Evolutionary conservation across 2,329 filamentous ascomycete genomes (phyloP).

Genomic region (Macrophomina phaseolina): DNA sequence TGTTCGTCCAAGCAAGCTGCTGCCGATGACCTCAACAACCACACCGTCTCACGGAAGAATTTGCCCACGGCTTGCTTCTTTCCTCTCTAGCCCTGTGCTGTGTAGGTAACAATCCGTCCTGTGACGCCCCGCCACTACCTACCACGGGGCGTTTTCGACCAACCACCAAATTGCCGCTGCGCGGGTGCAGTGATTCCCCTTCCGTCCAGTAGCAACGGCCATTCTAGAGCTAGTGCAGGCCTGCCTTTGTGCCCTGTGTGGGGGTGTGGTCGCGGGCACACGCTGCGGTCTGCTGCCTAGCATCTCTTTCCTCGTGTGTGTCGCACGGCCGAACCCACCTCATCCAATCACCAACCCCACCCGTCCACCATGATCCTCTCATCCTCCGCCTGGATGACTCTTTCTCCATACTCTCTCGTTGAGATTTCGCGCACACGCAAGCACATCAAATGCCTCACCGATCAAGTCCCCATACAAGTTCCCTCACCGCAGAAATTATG

Average conservation of each 20-base stretch:
- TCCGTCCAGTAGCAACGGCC: not conserved
- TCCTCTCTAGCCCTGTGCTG: not conserved
- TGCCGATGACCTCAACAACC: not conserved
- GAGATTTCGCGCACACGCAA: no score
- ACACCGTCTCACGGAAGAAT: not conserved
- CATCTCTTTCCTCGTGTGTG: not conserved
- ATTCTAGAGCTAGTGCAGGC: conserved; percentile 3
- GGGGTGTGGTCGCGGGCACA: not conserved
- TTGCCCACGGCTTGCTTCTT: not conserved
- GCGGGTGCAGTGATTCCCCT: not conserved
- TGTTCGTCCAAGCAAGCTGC: not conserved
- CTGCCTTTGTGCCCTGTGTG: not conserved
- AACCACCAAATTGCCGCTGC: not conserved
- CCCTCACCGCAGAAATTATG: no score
- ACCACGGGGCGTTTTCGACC: not conserved
- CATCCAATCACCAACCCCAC: not conserved
- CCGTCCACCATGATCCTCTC: not conserved
- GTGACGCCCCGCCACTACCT: not conserved
- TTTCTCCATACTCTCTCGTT: not conserved
- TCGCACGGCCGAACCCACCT: not conserved
- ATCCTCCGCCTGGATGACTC: not conserved
- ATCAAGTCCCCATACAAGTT: no score
- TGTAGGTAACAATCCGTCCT: not conserved
- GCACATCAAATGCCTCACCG: no score
- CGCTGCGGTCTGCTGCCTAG: not conserved